Base-by-base conservation (phyloP, 805 yeast genomes). In the Saturnispora zaruensis region DNA sequence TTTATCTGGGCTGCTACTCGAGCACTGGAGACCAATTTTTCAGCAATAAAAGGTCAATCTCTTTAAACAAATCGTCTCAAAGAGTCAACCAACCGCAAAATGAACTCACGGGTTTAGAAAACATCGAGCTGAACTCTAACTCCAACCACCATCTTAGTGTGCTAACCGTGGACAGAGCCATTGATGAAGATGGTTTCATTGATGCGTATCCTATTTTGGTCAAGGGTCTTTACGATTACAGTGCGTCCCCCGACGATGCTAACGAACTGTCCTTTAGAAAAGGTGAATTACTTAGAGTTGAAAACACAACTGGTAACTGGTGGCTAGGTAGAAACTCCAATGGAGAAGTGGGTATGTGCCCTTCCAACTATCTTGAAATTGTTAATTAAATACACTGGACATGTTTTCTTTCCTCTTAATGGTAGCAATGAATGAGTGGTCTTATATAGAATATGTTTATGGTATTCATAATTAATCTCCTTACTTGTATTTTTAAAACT, bases 291-390 rank as follows among this genome's bases (percentile, higher is more conserved):
- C 75, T 91, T 65, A 88, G 83, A 60, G 95, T 91, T 32, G 87
- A 87, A 57, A 97, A 91, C 62, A 87, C 88, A 51, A 86, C 86
- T 56, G 97, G 97, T 43, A 82, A 95, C 69, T 91, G 99, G 99
- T 91, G 98, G 98, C 96, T 89, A 69, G 97, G 96, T 38, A 80
- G 85, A 65, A 79, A 90, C 61, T 75, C 84, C 7, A 84, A 80
- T 57, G 99, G 99, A 32, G 93, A 89, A 65, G 85, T 88, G 41
- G 99, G 98, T 57, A 91, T 91, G 60, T 89, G 96, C 66, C 98
- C 99, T 46, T 84, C 95, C 59, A 93, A 91, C 67, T 91, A 91
- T 63, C 90, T 91, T 44, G 87, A 87, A 66, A 72, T 89, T 53
- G 69, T 84, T 51, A 81, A 76, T 13, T 59, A 37, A 28, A 24